Evolutionary conservation across 805 yeast species (phyloP).

Genomic region (Diddensiella transvaalensis): DNA sequence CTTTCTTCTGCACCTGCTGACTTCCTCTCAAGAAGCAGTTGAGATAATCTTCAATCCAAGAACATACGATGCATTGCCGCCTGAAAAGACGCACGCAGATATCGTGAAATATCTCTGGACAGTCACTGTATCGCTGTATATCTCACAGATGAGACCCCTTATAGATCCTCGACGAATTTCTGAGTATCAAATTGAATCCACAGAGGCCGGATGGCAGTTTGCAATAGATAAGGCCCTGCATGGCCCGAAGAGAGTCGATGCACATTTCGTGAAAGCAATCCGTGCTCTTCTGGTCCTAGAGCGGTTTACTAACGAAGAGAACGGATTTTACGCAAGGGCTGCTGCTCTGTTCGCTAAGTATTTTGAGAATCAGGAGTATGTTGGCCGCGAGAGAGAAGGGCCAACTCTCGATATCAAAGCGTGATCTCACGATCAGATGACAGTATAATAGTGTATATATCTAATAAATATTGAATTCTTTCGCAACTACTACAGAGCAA

Average conservation of each 20-base stretch:
- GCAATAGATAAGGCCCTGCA: slow-evolving; percentile 21
- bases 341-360: slow-evolving; percentile 17
- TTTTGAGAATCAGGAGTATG: slow-evolving; percentile 4
- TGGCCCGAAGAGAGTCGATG: slow-evolving; percentile 19
- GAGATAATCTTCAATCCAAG: slow-evolving; percentile 20
- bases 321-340: slow-evolving; percentile 22
- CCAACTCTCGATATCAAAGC: neutral
- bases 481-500: neutral
- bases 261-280: slow-evolving; percentile 24
- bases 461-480: slow-evolving; percentile 9
- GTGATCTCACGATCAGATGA: too few species aligned
- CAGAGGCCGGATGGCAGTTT: slow-evolving; percentile 17
- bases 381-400: neutral
- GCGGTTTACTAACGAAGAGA: slow-evolving; percentile 11
- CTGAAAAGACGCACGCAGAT: slow-evolving; percentile 12
- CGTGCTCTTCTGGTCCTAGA: slow-evolving; percentile 24
- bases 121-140: slow-evolving; percentile 18
- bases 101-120: slow-evolving; percentile 20
- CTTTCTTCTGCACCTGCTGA: slow-evolving; percentile 30
- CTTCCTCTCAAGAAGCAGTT: slow-evolving; percentile 27
- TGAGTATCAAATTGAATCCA: slow-evolving; percentile 8
- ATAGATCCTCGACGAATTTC: slow-evolving; percentile 15
- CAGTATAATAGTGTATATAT: too few species aligned
- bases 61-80: slow-evolving; percentile 11
- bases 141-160: slow-evolving; percentile 20